Evolutionary conservation across 2,329 filamentous ascomycete species (phyloP).

Genomic region (Aspergillus japonicus): DNA sequence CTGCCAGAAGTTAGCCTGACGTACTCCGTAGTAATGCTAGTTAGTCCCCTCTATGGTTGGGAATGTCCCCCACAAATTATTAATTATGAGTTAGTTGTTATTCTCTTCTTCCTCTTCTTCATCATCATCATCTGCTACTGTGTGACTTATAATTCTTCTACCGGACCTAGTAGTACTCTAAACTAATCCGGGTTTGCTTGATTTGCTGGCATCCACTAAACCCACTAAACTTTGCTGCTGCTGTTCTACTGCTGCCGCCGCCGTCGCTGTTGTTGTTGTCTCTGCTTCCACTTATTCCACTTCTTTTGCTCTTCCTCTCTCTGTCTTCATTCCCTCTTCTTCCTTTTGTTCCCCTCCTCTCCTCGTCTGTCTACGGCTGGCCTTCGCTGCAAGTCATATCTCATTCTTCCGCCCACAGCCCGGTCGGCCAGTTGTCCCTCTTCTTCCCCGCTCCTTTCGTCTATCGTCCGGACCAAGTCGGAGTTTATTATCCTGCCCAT

Average conservation of each 20-base stretch:
- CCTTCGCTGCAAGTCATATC: slow-evolving; percentile 18
- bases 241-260: too few species aligned
- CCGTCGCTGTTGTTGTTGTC: too few species aligned
- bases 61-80: too few species aligned
- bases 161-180: too few species aligned
- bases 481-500: slow-evolving; percentile 14
- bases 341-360: neutral
- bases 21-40: too few species aligned
- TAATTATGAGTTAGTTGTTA: too few species aligned
- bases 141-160: too few species aligned
- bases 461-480: slow-evolving; percentile 12
- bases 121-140: too few species aligned
- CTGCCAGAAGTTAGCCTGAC: too few species aligned
- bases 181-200: slow-evolving; percentile 2
- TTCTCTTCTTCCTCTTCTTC: too few species aligned
- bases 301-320: slow-evolving; percentile 3
- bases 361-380: neutral
- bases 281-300: neutral
- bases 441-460: neutral
- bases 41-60: too few species aligned
- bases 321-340: slow-evolving; percentile 2
- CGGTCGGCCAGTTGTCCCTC: slow-evolving; percentile 17
- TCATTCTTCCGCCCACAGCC: slow-evolving; percentile 7
- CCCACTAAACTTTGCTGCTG: neutral
- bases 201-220: slow-evolving; percentile 18